These are phyloP conservation scores for Aaosphaeria pasadenensis DNA, from an alignment of 2,329 filamentous ascomycete species.

Conservation along the genomic window DNA sequence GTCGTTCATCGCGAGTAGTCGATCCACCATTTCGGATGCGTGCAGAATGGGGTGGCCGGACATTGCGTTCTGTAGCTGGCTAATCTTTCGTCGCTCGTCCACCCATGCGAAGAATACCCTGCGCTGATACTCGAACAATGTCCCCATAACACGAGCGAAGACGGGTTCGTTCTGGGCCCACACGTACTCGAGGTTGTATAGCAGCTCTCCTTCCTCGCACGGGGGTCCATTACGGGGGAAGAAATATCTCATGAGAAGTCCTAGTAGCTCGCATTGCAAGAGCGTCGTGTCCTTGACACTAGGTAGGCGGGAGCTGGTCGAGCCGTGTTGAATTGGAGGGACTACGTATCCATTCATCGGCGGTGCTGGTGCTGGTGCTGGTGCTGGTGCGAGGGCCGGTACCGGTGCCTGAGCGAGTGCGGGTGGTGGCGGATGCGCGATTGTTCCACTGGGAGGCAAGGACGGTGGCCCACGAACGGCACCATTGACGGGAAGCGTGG, in stretches of 20 bases:
- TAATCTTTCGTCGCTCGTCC: slow-evolving; percentile 27
- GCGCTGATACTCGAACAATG: slow-evolving; percentile 23
- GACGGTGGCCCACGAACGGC: too few relatives aligned
- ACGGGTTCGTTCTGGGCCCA: slow-evolving; percentile 24
- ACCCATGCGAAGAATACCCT: slow-evolving; percentile 31
- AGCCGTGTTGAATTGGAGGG: neutral
- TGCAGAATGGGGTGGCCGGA: slow-evolving; percentile 19
- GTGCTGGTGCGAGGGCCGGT: too few relatives aligned
- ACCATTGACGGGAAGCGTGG: too few relatives aligned
- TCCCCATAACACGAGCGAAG: slow-evolving; percentile 23
- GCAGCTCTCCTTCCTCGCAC: slow-evolving; percentile 21
- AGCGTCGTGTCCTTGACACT: slow-evolving; percentile 7
- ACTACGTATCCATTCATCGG: too few relatives aligned
- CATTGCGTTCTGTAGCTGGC: slow-evolving; percentile 20
- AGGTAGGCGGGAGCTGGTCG: neutral
- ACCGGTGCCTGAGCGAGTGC: too few relatives aligned
- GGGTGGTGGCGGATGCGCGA: too few relatives aligned
- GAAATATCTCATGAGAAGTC: slow-evolving; percentile 27
- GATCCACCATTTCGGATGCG: slow-evolving; percentile 25
- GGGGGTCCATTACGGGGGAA: slow-evolving; percentile 20
- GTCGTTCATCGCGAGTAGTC: slow-evolving; percentile 33
- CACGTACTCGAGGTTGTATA: slow-evolving; percentile 23
- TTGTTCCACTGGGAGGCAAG: too few relatives aligned
- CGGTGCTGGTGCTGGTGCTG: too few relatives aligned
- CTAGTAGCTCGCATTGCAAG: slow-evolving; percentile 31